Evolutionary conservation across 345 rosid genomes (phyloP).

Genomic region (Hibiscus trionum): DNA sequence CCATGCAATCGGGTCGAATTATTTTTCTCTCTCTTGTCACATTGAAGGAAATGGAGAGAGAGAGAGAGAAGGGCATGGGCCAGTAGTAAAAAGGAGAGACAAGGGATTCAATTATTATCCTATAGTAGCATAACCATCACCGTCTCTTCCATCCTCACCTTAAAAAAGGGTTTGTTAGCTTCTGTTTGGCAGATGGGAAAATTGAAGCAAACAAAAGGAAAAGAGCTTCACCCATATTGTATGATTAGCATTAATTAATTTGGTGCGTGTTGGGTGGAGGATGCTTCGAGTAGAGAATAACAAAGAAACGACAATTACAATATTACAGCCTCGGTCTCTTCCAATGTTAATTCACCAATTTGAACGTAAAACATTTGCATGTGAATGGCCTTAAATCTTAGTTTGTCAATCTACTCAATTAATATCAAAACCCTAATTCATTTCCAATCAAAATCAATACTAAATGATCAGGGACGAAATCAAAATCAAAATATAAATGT

Average conservation of each 20-base stretch:
- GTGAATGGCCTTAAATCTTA: not conserved
- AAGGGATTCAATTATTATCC: not conserved
- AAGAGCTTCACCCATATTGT: not conserved
- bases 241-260: not conserved
- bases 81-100: not conserved
- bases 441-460: not conserved
- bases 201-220: not conserved
- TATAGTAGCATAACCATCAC: not conserved
- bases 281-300: not conserved
- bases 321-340: not conserved
- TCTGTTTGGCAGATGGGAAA: conserved; percentile 15
- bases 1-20: no score
- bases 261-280: not conserved
- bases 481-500: no score
- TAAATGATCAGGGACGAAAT: not conserved
- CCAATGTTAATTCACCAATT: not conserved
- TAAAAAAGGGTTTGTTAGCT: conserved; percentile 5
- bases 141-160: conserved; percentile 18
- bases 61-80: not conserved
- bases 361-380: conserved; percentile 6
- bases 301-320: conserved; percentile 6
- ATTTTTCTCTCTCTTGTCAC: no score
- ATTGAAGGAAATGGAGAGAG: no score
- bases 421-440: not conserved
- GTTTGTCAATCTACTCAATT: not conserved